Conservation (phyloP, 176 grass and related monocot species). For the Hordeum vulgare region MorexV3_pseudomolecules_assembly NC_058522.1:530486417-530486916, state of each 20-base stretch:
- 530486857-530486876: neutral
- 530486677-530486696: neutral
- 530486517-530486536: conserved; percentile 14
- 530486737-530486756: neutral
- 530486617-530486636: neutral
- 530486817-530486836: neutral
- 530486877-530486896: conserved; percentile 9
- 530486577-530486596: neutral
- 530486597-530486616: neutral
- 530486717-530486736: conserved; percentile 18
- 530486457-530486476: conserved; percentile 1
- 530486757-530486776: neutral
- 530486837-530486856: neutral
- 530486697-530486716: conserved; percentile 15
- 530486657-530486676: neutral
- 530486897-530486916: conserved; percentile 17
- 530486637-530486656: neutral
- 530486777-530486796: neutral
- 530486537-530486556: conserved; percentile 15
- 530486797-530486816: neutral
- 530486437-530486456: neutral
- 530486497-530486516: neutral
- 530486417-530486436: neutral
- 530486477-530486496: neutral
- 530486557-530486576: conserved; percentile 20